Evolutionary conservation across 495 filamentous ascomycete genomes (phyloP), one percentile per base, ranked within the genome.

Genomic region (Talaromyces adpressus): DNA sequence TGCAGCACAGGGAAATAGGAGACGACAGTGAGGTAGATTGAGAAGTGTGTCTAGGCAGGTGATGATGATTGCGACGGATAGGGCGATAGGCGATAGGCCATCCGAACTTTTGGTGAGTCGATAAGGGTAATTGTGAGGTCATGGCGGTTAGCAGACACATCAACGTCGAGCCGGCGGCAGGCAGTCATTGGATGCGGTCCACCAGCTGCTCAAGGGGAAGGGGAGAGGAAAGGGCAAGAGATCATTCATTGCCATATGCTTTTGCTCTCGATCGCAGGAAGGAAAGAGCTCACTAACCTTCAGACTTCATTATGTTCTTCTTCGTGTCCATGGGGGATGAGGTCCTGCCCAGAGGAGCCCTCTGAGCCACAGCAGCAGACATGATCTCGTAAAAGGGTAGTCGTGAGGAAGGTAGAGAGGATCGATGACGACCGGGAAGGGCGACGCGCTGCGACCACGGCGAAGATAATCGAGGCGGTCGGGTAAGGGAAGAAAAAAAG

Each of bases 241-340:
- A n/a, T n/a, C n/a, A n/a, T n/a, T n/a, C n/a, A 8, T 4, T 27
- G 25, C 25, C 25, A 27, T 27, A 32, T 16, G 0, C 36, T 41
- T 41, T 14, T 41, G 36, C 14, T 41, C 36, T 41, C 36, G 14
- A 41, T 41, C 36, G 36, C 36, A 29, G 63, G 36, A 32, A 22
- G 29, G 30, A 60, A 27, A 23, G 22, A 16, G 18, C 11, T 34
- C 59, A 78, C 78, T 66, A 54, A 81, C 77, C 78, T 77, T 83
- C 73, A 41, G 70, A 64, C 66, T 80, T 77, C 60, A 77, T 63
- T 18, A 67, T 69, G 61, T 71, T 75, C 66, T 79, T 83, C 69
- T 83, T 82, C 56, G 75, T 76, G 66, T 84, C 81, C 81, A 84
- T 82, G 64, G 79, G 71, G 62, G 76, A 75, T 18, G 69, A 67